A percentile compares a stretch with the other conserved stretches of the same genome.
phyloP scores from a whole-genome alignment of 1,284 basidiomycete genomes.

The Anthracocystis panici-leucophaei region DNA sequence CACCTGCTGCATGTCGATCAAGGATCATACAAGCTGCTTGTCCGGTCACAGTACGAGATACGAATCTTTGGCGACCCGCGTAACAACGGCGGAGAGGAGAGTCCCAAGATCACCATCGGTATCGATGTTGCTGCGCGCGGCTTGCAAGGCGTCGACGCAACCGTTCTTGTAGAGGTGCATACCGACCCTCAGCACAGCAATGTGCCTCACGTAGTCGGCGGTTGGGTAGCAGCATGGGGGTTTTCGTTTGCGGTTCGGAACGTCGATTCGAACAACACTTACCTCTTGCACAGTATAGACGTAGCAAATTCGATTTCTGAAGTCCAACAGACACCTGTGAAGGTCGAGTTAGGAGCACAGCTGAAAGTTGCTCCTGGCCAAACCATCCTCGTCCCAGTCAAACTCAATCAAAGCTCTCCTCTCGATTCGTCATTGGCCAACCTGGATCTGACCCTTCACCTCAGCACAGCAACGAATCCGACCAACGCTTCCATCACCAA shows the following conservation, averaged over 20 bases:
- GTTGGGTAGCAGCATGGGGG: constrained; percentile 44
- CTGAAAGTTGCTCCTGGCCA: constrained; percentile 11
- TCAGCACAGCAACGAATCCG: not conserved
- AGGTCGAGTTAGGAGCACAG: constrained; percentile 7
- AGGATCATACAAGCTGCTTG: constrained; percentile 41
- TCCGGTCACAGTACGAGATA: constrained; percentile 48
- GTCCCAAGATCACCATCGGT: constrained; percentile 36
- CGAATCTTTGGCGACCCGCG: constrained; percentile 54
- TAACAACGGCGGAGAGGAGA: constrained; percentile 12
- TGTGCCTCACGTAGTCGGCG: constrained; percentile 44
- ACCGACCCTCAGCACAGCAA: constrained; percentile 39
- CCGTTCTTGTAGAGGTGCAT: constrained; percentile 9
- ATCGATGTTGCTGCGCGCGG: constrained; percentile 30
- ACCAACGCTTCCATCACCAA: constrained; percentile 5
- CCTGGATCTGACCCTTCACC: constrained; percentile 1
- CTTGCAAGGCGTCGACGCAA: not conserved
- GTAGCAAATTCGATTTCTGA: not conserved
- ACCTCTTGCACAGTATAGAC: constrained; percentile 8
- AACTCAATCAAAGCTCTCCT: constrained; percentile 7
- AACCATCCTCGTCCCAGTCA: constrained; percentile 17
- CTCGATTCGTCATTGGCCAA: not conserved
- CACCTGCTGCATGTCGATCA: constrained; percentile 31
- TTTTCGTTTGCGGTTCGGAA: constrained; percentile 44
- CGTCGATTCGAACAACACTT: not conserved
- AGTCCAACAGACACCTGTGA: not conserved